These are phyloP conservation scores for Toxicodendron radicans DNA, from an alignment of 345 rosid genomes.

Conservation along the genomic window DNA sequence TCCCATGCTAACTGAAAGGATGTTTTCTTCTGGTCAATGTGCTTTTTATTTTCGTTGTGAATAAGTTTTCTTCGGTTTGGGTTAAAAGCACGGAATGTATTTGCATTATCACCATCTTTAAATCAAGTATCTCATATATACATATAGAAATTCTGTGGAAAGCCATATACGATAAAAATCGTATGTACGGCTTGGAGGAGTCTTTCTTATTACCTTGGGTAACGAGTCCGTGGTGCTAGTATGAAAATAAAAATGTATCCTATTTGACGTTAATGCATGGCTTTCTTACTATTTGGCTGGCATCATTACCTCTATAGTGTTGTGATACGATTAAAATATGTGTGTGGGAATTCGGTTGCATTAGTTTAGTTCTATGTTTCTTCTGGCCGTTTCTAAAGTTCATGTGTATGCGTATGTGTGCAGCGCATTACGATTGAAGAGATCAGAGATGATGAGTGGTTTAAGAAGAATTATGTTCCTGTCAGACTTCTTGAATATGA, in stretches of 20 bases:
- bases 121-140: no score
- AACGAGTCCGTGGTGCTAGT: conserved; percentile 13
- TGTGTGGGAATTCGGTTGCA: conserved; percentile 6
- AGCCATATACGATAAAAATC: no score
- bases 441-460: conserved; percentile 85
- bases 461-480: conserved; percentile 60
- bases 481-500: conserved; percentile 75
- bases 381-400: conserved; percentile 17
- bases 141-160: no score
- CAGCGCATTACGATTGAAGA: conserved; percentile 88
- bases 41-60: conserved; percentile 2
- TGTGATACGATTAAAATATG: neutral
- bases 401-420: neutral
- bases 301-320: neutral
- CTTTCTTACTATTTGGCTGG: conserved; percentile 1
- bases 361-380: conserved; percentile 8
- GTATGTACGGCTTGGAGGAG: no score
- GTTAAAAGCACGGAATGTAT: no score
- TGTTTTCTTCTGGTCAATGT: neutral
- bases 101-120: no score
- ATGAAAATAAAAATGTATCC: conserved; percentile 4
- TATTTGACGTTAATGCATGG: conserved; percentile 2
- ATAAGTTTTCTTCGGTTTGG: no score
- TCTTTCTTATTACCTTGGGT: conserved; percentile 10
- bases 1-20: neutral